Conservation (phyloP, 2,329 filamentous ascomycete species). For the Trichocomaceae sp. region DNA sequence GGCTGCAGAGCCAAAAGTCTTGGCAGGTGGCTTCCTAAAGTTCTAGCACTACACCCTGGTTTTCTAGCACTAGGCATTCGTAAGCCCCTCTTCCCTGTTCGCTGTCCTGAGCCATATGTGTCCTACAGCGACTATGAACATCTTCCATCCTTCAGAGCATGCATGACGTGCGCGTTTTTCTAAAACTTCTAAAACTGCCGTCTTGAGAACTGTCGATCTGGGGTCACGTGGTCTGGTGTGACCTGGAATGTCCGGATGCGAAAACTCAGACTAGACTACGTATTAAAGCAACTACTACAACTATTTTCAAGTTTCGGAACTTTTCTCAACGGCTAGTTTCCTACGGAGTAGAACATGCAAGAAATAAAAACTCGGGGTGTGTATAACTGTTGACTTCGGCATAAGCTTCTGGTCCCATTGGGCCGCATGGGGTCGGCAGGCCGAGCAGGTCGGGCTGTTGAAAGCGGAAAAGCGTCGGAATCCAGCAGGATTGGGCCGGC, state of each 20-base stretch:
- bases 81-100: too few species aligned
- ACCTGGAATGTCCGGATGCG: constrained; percentile 11
- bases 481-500: background rate
- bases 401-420: background rate
- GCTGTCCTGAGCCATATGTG: too few species aligned
- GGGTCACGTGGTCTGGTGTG: constrained; percentile 6
- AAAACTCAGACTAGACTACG: background rate
- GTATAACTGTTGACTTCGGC: constrained; percentile 1
- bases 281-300: background rate
- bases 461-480: background rate
- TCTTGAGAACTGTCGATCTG: too few species aligned
- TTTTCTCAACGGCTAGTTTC: too few species aligned
- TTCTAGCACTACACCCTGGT: too few species aligned
- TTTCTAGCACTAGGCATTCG: too few species aligned
- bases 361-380: background rate
- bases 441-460: background rate
- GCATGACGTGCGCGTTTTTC: too few species aligned
- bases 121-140: too few species aligned
- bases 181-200: too few species aligned
- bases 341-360: background rate
- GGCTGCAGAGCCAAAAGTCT: background rate
- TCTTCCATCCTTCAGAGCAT: too few species aligned
- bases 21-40: background rate
- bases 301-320: background rate
- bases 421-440: background rate